phyloP scores from a whole-genome alignment of 768 basidiomycete genomes.

The Rubroboletus satanas region DNA sequence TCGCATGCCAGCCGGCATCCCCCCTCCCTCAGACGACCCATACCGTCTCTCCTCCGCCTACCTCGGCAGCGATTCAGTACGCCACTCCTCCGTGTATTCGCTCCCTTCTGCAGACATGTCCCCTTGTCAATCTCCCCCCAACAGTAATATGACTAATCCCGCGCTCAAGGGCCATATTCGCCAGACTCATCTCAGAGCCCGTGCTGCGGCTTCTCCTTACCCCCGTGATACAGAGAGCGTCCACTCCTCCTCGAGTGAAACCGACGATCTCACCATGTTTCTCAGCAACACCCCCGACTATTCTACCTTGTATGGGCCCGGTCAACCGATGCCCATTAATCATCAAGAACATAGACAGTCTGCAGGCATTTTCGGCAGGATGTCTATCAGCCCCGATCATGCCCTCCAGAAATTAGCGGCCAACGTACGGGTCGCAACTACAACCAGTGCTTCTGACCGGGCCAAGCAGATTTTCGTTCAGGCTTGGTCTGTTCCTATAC shows the following conservation, averaged over 20 bases:
- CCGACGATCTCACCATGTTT: slow-evolving; percentile 84
- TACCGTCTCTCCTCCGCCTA: slow-evolving; percentile 64
- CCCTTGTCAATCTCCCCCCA: slow-evolving; percentile 65
- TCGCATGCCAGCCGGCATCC: slow-evolving; percentile 49
- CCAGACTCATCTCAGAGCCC: slow-evolving; percentile 72
- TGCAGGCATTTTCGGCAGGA: slow-evolving; percentile 70
- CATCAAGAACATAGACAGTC: slow-evolving; percentile 52
- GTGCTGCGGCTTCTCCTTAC: slow-evolving; percentile 79
- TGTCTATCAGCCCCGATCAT: slow-evolving; percentile 74
- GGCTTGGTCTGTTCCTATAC: slow-evolving; percentile 62
- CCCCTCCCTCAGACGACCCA: slow-evolving; percentile 60
- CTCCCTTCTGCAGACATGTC: slow-evolving; percentile 40
- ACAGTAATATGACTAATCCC: slow-evolving; percentile 69
- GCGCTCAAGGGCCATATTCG: slow-evolving; percentile 75
- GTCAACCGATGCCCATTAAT: slow-evolving; percentile 37
- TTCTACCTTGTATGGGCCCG: slow-evolving; percentile 57
- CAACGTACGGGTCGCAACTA: slow-evolving; percentile 84
- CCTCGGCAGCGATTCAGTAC: slow-evolving; percentile 42
- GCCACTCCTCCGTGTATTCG: slow-evolving; percentile 44
- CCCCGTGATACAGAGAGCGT: slow-evolving; percentile 83
- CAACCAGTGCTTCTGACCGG: slow-evolving; percentile 85
- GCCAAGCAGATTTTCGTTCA: slow-evolving; percentile 93
- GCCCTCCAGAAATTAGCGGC: slow-evolving; percentile 82
- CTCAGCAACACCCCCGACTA: slow-evolving; percentile 60
- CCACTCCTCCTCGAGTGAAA: slow-evolving; percentile 83